These are phyloP conservation scores for Paramecium pentaurelia DNA, from an alignment of 73 alveolate genomes.

Conservation along the genomic window DNA sequence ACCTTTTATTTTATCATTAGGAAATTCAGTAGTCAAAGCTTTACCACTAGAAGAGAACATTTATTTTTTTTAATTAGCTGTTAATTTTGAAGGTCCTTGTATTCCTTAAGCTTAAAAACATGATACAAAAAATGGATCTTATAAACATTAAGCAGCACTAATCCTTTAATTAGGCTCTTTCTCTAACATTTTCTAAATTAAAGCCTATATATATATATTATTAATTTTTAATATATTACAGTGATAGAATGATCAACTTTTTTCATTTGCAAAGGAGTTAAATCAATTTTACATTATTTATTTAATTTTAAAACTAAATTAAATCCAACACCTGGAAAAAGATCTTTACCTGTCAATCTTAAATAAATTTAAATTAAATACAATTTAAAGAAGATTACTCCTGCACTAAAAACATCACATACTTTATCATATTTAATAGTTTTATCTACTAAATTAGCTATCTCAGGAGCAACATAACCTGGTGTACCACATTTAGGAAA, in stretches of 20 bases:
- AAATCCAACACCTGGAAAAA: slow-evolving; percentile 17
- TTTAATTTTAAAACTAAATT: not conserved
- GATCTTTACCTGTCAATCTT: slow-evolving; percentile 20
- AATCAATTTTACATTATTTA: slow-evolving; percentile 34
- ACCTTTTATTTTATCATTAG: not conserved
- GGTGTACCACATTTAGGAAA: slow-evolving; percentile 72
- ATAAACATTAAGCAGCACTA: not conserved
- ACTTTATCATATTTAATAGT: not conserved
- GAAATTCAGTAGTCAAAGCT: slow-evolving; percentile 12
- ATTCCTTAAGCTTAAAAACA: not conserved
- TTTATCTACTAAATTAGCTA: slow-evolving; percentile 26
- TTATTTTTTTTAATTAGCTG: not conserved
- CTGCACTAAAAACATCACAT: slow-evolving; percentile 35
- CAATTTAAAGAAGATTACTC: slow-evolving; percentile 28
- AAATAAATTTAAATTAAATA: not conserved
- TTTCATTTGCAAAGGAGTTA: not conserved
- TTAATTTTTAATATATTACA: not conserved
- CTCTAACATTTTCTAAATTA: slow-evolving; percentile 21
- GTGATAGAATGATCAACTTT: not conserved
- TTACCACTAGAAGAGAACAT: not conserved
- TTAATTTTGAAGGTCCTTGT: not conserved
- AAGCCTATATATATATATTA: not conserved
- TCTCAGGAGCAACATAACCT: slow-evolving; percentile 80
- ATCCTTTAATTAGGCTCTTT: slow-evolving; percentile 1
- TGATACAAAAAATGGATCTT: not conserved